Evolutionary conservation across 805 yeast genomes (phyloP).

Genomic region (Cyberlindnera samutprakarnensis): DNA sequence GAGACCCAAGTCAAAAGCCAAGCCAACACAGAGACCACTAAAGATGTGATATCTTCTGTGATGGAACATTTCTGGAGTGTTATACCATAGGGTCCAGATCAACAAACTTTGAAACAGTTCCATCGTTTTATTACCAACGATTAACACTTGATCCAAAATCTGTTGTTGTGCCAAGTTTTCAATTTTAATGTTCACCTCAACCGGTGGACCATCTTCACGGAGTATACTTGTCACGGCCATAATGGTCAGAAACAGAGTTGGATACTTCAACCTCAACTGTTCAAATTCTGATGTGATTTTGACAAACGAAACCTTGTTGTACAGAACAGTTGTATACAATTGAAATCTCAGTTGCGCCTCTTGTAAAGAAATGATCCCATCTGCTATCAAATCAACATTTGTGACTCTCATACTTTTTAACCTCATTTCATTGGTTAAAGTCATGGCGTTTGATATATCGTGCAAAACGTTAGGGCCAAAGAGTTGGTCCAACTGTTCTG

Average conservation of each 20-base stretch:
- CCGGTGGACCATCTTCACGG: constrained; percentile 23
- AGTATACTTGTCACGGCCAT: constrained; percentile 53
- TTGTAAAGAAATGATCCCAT: constrained; percentile 47
- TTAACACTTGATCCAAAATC: constrained; percentile 51
- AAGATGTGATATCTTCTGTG: constrained; percentile 72
- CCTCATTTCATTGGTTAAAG: constrained; percentile 34
- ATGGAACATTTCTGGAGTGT: constrained; percentile 73
- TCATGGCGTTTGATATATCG: constrained; percentile 37
- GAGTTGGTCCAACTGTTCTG: constrained; percentile 21
- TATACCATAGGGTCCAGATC: constrained; percentile 70
- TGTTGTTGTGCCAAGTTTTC: constrained; percentile 47
- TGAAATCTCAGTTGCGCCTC: constrained; percentile 53
- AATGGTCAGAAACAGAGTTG: constrained; percentile 56
- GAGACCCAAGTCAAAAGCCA: constrained; percentile 73
- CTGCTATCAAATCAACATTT: constrained; percentile 42
- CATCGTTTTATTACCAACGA: constrained; percentile 61
- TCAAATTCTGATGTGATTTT: constrained; percentile 39
- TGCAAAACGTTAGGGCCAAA: constrained; percentile 32
- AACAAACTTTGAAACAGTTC: constrained; percentile 60
- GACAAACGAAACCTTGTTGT: constrained; percentile 49
- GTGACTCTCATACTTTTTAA: constrained; percentile 11
- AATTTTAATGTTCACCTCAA: constrained; percentile 37
- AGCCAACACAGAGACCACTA: constrained; percentile 52
- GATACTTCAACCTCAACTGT: constrained; percentile 42
- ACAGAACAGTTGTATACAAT: constrained; percentile 40